These are phyloP conservation scores for Globisporangium sylvaticum DNA, from an alignment of 352 stramenopile species.

Conservation along the genomic window DNA sequence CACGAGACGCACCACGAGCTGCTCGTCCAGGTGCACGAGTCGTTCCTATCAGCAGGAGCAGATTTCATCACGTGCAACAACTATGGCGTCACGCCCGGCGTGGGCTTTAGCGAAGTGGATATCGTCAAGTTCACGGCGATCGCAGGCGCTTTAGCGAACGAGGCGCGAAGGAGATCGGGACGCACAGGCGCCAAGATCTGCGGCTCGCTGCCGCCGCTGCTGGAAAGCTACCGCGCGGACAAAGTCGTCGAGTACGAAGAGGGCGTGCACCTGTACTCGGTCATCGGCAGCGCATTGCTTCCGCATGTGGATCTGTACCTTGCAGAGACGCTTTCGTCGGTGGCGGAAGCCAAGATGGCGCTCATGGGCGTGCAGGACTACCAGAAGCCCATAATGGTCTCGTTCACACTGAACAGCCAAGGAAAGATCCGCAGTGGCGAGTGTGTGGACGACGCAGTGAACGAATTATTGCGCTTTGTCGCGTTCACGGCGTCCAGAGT, in stretches of 20 bases:
- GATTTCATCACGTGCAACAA: conserved; percentile 90
- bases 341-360: conserved; percentile 82
- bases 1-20: conserved; percentile 63
- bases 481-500: conserved; percentile 8
- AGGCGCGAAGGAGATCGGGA: conserved; percentile 23
- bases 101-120: conserved; percentile 73
- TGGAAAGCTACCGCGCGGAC: conserved; percentile 88
- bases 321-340: conserved; percentile 86
- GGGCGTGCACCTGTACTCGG: conserved; percentile 67
- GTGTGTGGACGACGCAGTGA: conserved; percentile 36
- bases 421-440: conserved; percentile 79
- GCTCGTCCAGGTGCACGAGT: conserved; percentile 73
- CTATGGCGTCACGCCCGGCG: conserved; percentile 85
- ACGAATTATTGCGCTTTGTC: conserved; percentile 33
- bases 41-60: conserved; percentile 76
- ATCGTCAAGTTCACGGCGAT: conserved; percentile 47
- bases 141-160: conserved; percentile 56
- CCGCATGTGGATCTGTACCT: conserved; percentile 78
- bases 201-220: conserved; percentile 83
- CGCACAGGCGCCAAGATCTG: conserved; percentile 38
- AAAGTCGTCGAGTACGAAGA: conserved; percentile 59
- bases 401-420: conserved; percentile 71
- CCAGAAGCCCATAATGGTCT: conserved; percentile 61
- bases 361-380: conserved; percentile 57
- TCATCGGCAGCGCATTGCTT: conserved; percentile 58